These are phyloP conservation scores for Trametes gibbosa DNA, from an alignment of 768 basidiomycete species.

Conservation along the genomic window DNA sequence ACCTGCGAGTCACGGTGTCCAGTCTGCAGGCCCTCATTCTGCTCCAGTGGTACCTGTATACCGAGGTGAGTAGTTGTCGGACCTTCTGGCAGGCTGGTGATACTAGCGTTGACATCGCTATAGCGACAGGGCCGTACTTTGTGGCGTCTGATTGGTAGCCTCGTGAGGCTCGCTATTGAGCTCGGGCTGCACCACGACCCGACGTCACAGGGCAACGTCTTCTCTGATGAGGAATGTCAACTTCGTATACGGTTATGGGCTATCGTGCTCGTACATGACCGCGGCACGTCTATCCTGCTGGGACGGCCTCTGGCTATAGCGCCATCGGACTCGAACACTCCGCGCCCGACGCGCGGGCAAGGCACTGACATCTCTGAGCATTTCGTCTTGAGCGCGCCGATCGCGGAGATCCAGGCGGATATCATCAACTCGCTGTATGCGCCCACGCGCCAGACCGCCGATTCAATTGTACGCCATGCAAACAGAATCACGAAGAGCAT, in stretches of 20 bases:
- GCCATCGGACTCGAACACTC: conserved; percentile 81
- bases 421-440: conserved; percentile 85
- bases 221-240: conserved; percentile 75
- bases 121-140: conserved; percentile 87
- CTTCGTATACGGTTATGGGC: conserved; percentile 82
- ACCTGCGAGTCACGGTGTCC: conserved; percentile 77
- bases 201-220: conserved; percentile 53
- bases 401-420: conserved; percentile 84
- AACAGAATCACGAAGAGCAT: conserved; percentile 78
- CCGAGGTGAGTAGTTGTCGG: conserved; percentile 53
- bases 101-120: conserved; percentile 10
- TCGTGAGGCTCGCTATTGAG: conserved; percentile 80
- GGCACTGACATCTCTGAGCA: conserved; percentile 70
- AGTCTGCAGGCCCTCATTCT: conserved; percentile 83
- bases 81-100: background rate
- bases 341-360: conserved; percentile 56
- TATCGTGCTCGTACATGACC: conserved; percentile 82
- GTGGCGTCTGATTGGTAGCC: conserved; percentile 84
- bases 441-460: conserved; percentile 66
- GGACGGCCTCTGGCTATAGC: conserved; percentile 82
- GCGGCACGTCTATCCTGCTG: conserved; percentile 83
- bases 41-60: conserved; percentile 87
- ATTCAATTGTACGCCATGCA: conserved; percentile 72
- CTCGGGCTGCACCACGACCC: conserved; percentile 87
- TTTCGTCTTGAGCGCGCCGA: conserved; percentile 70